phyloP scores from a whole-genome alignment of 2,329 filamentous ascomycete genomes.

The Tolypocladium endophyticum region DNA sequence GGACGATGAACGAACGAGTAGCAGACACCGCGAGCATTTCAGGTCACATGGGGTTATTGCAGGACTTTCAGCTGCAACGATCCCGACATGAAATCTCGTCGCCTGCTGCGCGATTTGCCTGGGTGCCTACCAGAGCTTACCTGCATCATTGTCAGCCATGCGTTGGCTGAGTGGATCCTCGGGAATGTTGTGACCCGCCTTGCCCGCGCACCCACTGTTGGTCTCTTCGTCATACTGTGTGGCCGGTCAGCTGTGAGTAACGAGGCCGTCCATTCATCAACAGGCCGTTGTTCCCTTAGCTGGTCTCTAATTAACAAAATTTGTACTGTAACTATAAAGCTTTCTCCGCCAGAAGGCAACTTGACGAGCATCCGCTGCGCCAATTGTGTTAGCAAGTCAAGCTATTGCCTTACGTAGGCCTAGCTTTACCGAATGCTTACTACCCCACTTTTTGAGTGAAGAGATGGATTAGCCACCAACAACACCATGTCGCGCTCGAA shows the following conservation, averaged over 20 bases:
- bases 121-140: constrained; percentile 5
- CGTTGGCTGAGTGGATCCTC: background rate
- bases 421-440: background rate
- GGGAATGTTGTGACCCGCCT: too few relatives aligned
- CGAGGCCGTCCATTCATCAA: background rate
- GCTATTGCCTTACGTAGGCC: background rate
- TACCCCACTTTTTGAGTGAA: background rate
- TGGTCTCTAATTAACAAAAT: too few relatives aligned
- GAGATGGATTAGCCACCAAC: background rate
- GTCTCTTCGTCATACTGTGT: too few relatives aligned
- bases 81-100: constrained; percentile 18
- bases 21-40: constrained; percentile 15
- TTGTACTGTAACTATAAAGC: too few relatives aligned
- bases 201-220: too few relatives aligned
- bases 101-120: constrained; percentile 16
- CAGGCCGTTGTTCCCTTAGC: background rate
- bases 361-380: background rate
- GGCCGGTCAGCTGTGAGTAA: background rate
- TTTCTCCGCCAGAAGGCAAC: background rate
- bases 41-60: constrained; percentile 16
- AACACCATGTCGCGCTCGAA: background rate
- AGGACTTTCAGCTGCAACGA: constrained; percentile 13
- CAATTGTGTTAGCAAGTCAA: background rate
- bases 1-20: too few relatives aligned
- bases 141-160: background rate